phyloP scores from a whole-genome alignment of 352 stramenopile species.

The Peronosclerospora sorghi region DNA sequence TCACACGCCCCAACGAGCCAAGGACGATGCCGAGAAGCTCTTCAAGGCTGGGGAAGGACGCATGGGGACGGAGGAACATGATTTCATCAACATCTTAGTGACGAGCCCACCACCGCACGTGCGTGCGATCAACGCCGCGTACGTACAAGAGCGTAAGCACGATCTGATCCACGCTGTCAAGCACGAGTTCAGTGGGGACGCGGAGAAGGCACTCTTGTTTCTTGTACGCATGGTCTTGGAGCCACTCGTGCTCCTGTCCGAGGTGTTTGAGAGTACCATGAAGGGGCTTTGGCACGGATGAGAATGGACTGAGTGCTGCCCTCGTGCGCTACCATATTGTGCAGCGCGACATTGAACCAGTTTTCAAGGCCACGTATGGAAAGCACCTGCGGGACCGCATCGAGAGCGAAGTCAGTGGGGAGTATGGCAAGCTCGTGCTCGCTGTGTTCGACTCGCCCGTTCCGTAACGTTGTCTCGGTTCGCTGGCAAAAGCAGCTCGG shows the following conservation, averaged over 20 bases:
- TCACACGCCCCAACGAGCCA: slow-evolving; percentile 54
- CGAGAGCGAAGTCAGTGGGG: slow-evolving; percentile 32
- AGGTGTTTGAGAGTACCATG: slow-evolving; percentile 65
- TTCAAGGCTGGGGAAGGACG: too few species aligned
- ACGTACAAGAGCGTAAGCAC: slow-evolving; percentile 71
- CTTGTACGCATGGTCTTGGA: slow-evolving; percentile 44
- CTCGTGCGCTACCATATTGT: slow-evolving; percentile 51
- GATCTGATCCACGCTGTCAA: slow-evolving; percentile 67
- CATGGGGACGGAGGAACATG: slow-evolving; percentile 68
- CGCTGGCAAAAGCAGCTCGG: too few species aligned
- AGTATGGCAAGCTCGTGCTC: slow-evolving; percentile 46
- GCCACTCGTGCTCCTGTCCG: slow-evolving; percentile 48
- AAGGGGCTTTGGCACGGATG: slow-evolving; percentile 61
- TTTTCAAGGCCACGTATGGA: slow-evolving; percentile 45
- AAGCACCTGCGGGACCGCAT: slow-evolving; percentile 55
- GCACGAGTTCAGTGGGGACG: slow-evolving; percentile 74
- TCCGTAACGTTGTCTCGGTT: too few species aligned
- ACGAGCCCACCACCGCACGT: slow-evolving; percentile 48
- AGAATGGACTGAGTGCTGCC: slow-evolving; percentile 39
- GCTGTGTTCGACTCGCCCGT: slow-evolving; percentile 56
- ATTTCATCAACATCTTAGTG: slow-evolving; percentile 53
- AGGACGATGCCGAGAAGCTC: slow-evolving; percentile 46
- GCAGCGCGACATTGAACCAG: slow-evolving; percentile 38
- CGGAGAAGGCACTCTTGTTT: slow-evolving; percentile 59
- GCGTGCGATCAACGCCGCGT: slow-evolving; percentile 56